phyloP scores from a whole-genome alignment of 495 filamentous ascomycete genomes.

The Thozetella sp. region DNA sequence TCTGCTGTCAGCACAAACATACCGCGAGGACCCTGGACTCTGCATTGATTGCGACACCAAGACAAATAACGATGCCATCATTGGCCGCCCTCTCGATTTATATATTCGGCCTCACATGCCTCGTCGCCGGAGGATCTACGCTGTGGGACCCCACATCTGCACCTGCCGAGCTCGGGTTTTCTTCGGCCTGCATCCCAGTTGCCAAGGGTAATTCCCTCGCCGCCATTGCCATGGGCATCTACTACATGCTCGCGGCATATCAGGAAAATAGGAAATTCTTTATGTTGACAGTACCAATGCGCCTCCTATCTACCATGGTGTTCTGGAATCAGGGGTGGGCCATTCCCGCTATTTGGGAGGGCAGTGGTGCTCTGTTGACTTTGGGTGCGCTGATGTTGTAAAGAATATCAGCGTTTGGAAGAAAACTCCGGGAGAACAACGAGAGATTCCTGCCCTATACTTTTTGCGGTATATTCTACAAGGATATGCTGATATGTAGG shows the following conservation, averaged over 20 bases:
- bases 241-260: constrained; percentile 16
- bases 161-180: constrained; percentile 5
- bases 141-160: constrained; percentile 6
- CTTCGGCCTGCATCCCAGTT: background rate
- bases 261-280: constrained; percentile 17
- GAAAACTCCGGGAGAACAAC: too few species aligned
- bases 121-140: constrained; percentile 9
- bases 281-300: constrained; percentile 15
- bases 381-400: constrained; percentile 11
- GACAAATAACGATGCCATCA: constrained; percentile 9
- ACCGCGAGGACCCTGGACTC: too few species aligned
- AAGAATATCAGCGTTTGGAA: too few species aligned
- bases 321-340: constrained; percentile 13
- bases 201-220: constrained; percentile 8
- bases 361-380: constrained; percentile 9
- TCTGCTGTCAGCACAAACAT: background rate
- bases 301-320: constrained; percentile 14
- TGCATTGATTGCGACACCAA: too few species aligned
- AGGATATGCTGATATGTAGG: too few species aligned
- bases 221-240: constrained; percentile 18
- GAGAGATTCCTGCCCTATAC: too few species aligned
- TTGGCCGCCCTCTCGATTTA: constrained; percentile 13
- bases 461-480: too few species aligned
- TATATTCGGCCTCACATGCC: constrained; percentile 10
- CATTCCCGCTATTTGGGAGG: constrained; percentile 15